These are phyloP conservation scores for Skeletonema tropicum DNA, from an alignment of 108 stramenopile genomes.

Conservation along the genomic window DNA sequence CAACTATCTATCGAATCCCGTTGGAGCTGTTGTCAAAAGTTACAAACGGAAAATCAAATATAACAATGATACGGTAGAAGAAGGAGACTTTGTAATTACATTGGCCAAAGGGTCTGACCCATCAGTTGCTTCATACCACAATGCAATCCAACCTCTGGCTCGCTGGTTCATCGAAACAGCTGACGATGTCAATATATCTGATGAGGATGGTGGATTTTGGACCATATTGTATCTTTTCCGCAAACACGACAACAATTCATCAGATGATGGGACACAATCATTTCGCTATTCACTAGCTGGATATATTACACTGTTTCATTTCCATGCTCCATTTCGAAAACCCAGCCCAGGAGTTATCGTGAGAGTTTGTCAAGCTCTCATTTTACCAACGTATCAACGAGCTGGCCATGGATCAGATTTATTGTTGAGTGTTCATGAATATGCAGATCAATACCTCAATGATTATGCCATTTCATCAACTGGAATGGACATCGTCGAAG, in stretches of 20 bases:
- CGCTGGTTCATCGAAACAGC: constrained; percentile 60
- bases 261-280: neutral
- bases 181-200: constrained; percentile 48
- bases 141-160: constrained; percentile 41
- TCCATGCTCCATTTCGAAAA: constrained; percentile 78
- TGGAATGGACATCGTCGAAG: constrained; percentile 45
- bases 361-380: constrained; percentile 53
- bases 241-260: constrained; percentile 16
- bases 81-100: constrained; percentile 41
- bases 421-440: constrained; percentile 36
- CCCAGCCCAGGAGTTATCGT: constrained; percentile 73
- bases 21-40: constrained; percentile 28
- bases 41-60: constrained; percentile 38
- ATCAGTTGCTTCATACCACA: constrained; percentile 39
- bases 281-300: constrained; percentile 41
- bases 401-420: constrained; percentile 52
- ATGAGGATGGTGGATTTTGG: constrained; percentile 46
- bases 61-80: neutral
- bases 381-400: constrained; percentile 53
- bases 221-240: constrained; percentile 50
- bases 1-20: constrained; percentile 20
- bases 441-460: constrained; percentile 25
- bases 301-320: constrained; percentile 62
- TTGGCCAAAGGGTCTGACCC: constrained; percentile 41
- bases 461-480: constrained; percentile 1